Conservation (phyloP, 495 filamentous ascomycete species). For the Neurospora tetraspora region DNA sequence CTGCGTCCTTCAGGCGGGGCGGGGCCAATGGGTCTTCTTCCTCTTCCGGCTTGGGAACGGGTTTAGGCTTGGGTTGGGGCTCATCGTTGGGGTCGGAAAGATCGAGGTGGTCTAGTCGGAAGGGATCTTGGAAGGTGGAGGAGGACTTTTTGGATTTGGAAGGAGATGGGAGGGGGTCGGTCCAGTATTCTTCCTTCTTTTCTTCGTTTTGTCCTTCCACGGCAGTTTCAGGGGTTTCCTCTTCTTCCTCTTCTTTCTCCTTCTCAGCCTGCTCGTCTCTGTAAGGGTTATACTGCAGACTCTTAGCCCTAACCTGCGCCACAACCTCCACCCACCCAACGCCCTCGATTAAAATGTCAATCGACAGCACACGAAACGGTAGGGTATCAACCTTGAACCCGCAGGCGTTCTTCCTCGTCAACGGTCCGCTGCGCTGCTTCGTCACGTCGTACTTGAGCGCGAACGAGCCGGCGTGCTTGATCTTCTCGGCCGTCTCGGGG, state of each 20-base stretch:
- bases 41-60: neutral
- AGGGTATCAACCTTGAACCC: slow-evolving; percentile 47
- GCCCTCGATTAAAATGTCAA: slow-evolving; percentile 84
- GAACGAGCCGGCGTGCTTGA: slow-evolving; percentile 62
- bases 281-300: slow-evolving; percentile 11
- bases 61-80: neutral
- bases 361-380: slow-evolving; percentile 67
- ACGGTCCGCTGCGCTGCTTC: slow-evolving; percentile 49
- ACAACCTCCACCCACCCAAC: slow-evolving; percentile 88
- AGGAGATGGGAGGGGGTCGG: neutral
- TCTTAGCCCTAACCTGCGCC: slow-evolving; percentile 60
- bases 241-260: neutral
- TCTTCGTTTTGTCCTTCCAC: neutral
- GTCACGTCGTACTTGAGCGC: slow-evolving; percentile 75
- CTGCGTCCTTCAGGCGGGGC: slow-evolving; percentile 3
- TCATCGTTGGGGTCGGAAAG: slow-evolving; percentile 1
- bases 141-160: neutral
- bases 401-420: slow-evolving; percentile 42
- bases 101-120: slow-evolving; percentile 1
- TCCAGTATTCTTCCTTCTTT: neutral
- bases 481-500: slow-evolving; percentile 44
- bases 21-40: neutral
- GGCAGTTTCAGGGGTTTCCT: neutral
- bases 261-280: neutral
- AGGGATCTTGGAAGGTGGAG: neutral